Evolutionary conservation across 768 basidiomycete genomes (phyloP).

Genomic region (Hygrophorus pudorinus): DNA sequence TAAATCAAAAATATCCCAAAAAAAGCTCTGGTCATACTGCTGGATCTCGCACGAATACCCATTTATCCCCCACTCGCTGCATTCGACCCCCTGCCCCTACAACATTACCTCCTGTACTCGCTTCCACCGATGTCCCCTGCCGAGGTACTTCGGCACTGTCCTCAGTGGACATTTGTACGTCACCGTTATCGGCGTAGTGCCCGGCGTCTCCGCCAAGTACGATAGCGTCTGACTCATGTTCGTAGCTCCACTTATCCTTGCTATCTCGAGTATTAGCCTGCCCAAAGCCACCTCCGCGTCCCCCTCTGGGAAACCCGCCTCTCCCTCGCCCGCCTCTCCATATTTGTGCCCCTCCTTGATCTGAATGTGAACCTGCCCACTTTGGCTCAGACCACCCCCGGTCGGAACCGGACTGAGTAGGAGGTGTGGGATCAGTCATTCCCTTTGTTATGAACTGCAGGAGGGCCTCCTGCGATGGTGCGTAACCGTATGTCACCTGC

Average conservation of each 20-base stretch:
- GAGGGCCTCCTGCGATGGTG: slow-evolving; percentile 66
- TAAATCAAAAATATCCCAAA: slow-evolving; percentile 17
- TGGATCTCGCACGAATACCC: slow-evolving; percentile 53
- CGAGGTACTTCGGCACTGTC: background rate
- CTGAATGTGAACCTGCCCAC: slow-evolving; percentile 6
- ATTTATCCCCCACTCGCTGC: slow-evolving; percentile 63
- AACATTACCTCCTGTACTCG: slow-evolving; percentile 8
- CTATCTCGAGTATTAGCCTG: slow-evolving; percentile 42
- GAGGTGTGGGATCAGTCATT: slow-evolving; percentile 14
- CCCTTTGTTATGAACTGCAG: slow-evolving; percentile 54
- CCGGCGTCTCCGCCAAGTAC: slow-evolving; percentile 41
- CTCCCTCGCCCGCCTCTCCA: slow-evolving; percentile 27
- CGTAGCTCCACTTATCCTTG: slow-evolving; percentile 25
- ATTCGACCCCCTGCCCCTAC: slow-evolving; percentile 44
- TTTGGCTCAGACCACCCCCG: slow-evolving; percentile 16
- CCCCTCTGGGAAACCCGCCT: slow-evolving; percentile 26
- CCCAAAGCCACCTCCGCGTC: slow-evolving; percentile 26
- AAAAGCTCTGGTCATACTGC: slow-evolving; percentile 13
- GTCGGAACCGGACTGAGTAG: slow-evolving; percentile 11
- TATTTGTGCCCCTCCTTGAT: slow-evolving; percentile 9
- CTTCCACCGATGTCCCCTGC: background rate
- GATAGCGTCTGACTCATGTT: slow-evolving; percentile 44
- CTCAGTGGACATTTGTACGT: slow-evolving; percentile 4
- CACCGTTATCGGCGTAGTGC: slow-evolving; percentile 10
- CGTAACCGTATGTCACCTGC: slow-evolving; percentile 54